Percentiles rank a stretch among this genome's conserved stretches.
phyloP scores from a whole-genome alignment of 2,329 filamentous ascomycete species.

The Aspergillus nomiae region DNA sequence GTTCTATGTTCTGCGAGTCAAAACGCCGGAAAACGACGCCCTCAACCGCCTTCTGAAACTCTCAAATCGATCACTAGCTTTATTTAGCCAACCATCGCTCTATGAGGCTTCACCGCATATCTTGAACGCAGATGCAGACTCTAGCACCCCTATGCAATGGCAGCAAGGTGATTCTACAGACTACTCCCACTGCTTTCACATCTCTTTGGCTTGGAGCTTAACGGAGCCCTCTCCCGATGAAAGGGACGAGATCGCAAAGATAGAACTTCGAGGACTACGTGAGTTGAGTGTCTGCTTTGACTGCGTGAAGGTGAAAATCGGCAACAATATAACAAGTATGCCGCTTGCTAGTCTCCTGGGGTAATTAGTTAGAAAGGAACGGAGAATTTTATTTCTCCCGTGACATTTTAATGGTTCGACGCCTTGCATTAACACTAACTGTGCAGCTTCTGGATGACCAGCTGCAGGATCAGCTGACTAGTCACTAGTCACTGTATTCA shows the following conservation, averaged over 20 bases:
- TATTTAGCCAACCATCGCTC: slow-evolving; percentile 68
- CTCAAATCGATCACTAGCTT: slow-evolving; percentile 65
- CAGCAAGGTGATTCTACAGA: slow-evolving; percentile 33
- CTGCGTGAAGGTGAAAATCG: slow-evolving; percentile 73
- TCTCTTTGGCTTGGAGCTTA: slow-evolving; percentile 87
- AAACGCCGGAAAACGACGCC: slow-evolving; percentile 50
- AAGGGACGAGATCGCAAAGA: slow-evolving; percentile 26
- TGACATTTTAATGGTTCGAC: neutral
- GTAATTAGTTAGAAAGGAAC: slow-evolving; percentile 9
- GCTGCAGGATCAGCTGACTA: neutral
- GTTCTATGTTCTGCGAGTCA: slow-evolving; percentile 77
- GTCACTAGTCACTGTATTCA: neutral
- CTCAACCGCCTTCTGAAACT: slow-evolving; percentile 64
- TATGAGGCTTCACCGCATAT: slow-evolving; percentile 52
- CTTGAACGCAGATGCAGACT: neutral
- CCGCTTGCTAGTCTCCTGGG: slow-evolving; percentile 20
- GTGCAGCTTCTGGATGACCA: neutral
- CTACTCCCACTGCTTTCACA: slow-evolving; percentile 69
- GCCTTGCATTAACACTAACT: neutral
- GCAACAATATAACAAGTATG: slow-evolving; percentile 61
- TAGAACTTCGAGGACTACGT: slow-evolving; percentile 34
- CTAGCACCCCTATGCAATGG: neutral
- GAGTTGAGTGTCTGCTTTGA: slow-evolving; percentile 57
- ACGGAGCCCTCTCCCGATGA: slow-evolving; percentile 53
- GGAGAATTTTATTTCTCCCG: neutral